Conservation (phyloP, 768 basidiomycete genomes). For the Phlebiopsis flavidoalba region DNA sequence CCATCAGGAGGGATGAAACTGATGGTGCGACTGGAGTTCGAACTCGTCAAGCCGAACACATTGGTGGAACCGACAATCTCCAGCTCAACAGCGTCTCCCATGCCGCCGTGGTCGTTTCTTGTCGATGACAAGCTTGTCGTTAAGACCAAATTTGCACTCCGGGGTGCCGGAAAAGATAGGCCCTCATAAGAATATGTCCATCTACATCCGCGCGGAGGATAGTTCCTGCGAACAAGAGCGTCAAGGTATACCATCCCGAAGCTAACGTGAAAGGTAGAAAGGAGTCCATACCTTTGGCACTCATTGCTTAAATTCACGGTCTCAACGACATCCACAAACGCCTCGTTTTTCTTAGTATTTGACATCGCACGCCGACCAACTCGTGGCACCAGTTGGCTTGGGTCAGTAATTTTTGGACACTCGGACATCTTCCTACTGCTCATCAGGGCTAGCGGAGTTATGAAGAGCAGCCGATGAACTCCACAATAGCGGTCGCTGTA, state of each 20-base stretch:
- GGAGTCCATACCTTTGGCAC: slow-evolving; percentile 72
- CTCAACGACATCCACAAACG: slow-evolving; percentile 99
- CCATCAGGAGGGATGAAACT: slow-evolving; percentile 98
- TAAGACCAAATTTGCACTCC: slow-evolving; percentile 98
- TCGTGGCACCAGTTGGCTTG: slow-evolving; percentile 97
- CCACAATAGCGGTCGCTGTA: slow-evolving; percentile 77
- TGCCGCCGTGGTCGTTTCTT: slow-evolving; percentile 53
- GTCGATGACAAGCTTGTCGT: slow-evolving; percentile 97
- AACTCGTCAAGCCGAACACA: slow-evolving; percentile 95
- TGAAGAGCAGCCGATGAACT: slow-evolving; percentile 19
- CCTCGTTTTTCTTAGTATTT: slow-evolving; percentile 99
- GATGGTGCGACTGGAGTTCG: slow-evolving; percentile 88
- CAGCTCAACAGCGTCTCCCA: slow-evolving; percentile 78
- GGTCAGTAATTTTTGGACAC: slow-evolving; percentile 93
- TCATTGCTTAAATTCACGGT: slow-evolving; percentile 96
- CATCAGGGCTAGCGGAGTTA: background rate
- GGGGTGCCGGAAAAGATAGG: slow-evolving; percentile 95
- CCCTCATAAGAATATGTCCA: slow-evolving; percentile 97
- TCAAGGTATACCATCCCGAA: background rate
- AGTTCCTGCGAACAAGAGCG: slow-evolving; percentile 46
- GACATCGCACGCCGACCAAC: slow-evolving; percentile 95
- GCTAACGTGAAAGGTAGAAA: background rate
- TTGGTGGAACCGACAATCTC: slow-evolving; percentile 99
- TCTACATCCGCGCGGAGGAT: slow-evolving; percentile 95
- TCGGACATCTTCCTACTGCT: slow-evolving; percentile 78